Conservation (phyloP, 2,329 filamentous ascomycete species). For the Colletotrichum lentis region DNA sequence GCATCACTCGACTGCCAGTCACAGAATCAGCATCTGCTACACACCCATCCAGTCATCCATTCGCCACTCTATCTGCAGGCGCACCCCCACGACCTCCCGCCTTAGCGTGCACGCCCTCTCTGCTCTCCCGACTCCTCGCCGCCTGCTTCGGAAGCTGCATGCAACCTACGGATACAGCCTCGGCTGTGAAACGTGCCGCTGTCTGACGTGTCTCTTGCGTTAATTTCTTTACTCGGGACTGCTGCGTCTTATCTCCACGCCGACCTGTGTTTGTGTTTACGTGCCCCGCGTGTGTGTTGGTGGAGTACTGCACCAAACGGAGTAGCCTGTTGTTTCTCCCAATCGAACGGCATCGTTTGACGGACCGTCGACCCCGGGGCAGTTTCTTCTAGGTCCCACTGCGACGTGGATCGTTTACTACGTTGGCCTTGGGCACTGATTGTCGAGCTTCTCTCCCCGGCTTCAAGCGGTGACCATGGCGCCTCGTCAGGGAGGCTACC, state of each 20-base stretch:
- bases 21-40: neutral
- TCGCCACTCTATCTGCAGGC: neutral
- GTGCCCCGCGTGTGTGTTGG: neutral
- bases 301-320: neutral
- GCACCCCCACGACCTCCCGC: neutral
- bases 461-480: constrained; percentile 18
- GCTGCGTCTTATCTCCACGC: constrained; percentile 13
- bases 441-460: neutral
- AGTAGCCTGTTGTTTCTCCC: neutral
- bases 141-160: neutral
- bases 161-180: constrained; percentile 4
- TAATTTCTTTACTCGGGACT: neutral
- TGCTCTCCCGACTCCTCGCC: neutral
- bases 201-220: constrained; percentile 5
- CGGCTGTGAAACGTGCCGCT: constrained; percentile 28
- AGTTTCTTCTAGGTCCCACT: neutral
- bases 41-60: neutral
- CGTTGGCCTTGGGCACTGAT: neutral
- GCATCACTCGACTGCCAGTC: constrained; percentile 9
- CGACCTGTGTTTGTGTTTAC: neutral
- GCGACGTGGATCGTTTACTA: neutral
- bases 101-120: neutral
- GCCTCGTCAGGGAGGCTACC: constrained; percentile 31
- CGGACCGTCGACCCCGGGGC: constrained; percentile 3
- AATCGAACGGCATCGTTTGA: neutral